A percentile compares a stretch with the other conserved stretches of the same genome.
phyloP scores from a whole-genome alignment of 768 basidiomycete species.

The Agaricus subrufescens region DNA sequence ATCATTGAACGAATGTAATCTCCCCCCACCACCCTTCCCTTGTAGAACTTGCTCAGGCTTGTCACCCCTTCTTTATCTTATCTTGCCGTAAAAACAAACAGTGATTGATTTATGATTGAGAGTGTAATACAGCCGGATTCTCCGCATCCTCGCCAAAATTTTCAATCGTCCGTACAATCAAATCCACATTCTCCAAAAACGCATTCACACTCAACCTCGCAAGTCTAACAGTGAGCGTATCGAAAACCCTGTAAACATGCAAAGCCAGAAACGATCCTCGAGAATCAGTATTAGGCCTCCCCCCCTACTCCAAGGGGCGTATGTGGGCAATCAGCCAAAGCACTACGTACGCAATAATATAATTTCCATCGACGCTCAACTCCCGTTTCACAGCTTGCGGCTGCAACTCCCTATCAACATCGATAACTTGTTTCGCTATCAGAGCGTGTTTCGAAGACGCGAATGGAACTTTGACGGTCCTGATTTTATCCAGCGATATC shows the following conservation, averaged over 20 bases:
- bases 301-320: too few species aligned
- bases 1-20: too few species aligned
- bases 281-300: too few species aligned
- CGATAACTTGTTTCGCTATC: constrained; percentile 80
- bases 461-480: constrained; percentile 77
- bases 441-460: constrained; percentile 65
- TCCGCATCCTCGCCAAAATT: constrained; percentile 73
- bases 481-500: constrained; percentile 6
- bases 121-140: constrained; percentile 1
- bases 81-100: too few species aligned
- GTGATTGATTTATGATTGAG: background rate
- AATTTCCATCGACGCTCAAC: constrained; percentile 61
- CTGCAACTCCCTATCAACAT: constrained; percentile 84
- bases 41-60: too few species aligned
- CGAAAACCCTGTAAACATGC: constrained; percentile 49
- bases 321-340: too few species aligned
- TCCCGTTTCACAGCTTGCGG: constrained; percentile 72
- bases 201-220: constrained; percentile 80
- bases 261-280: too few species aligned
- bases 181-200: constrained; percentile 86
- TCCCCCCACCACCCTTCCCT: too few species aligned
- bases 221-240: constrained; percentile 78
- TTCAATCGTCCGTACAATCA: constrained; percentile 76
- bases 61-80: too few species aligned
- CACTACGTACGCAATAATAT: constrained; percentile 68